Percentiles rank a stretch among this genome's conserved stretches.
Conservation (phyloP, 2,329 filamentous ascomycete genomes). For the Metarhizium sp. region DNA sequence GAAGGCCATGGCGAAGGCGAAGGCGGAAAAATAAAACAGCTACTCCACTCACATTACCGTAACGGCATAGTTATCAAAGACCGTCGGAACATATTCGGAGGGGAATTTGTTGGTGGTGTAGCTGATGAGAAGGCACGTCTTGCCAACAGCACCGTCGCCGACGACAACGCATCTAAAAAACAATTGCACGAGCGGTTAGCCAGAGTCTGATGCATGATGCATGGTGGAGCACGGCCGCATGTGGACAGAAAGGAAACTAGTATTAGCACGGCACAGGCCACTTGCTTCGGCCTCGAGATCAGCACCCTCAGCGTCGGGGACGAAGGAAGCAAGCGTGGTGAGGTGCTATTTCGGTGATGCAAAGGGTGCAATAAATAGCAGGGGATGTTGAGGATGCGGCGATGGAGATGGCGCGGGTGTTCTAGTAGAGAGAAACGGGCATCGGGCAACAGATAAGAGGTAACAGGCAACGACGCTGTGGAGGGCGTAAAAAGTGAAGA, state of each 20-base stretch:
- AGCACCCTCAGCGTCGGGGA: background rate
- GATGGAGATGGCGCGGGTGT: background rate
- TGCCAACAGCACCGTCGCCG: constrained; percentile 97
- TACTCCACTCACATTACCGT: constrained; percentile 83
- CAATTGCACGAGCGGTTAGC: constrained; percentile 11
- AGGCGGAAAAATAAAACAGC: constrained; percentile 2
- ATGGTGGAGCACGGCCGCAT: background rate
- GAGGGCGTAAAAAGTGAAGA: background rate
- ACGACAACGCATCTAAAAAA: constrained; percentile 84
- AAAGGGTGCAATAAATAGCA: background rate
- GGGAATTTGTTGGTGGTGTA: constrained; percentile 99
- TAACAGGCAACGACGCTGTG: background rate
- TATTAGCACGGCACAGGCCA: background rate
- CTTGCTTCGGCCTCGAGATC: background rate
- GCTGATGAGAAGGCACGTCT: constrained; percentile 97
- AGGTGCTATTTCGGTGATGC: background rate
- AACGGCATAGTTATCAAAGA: constrained; percentile 99
- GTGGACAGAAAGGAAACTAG: background rate
- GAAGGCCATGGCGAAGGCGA: constrained; percentile 1
- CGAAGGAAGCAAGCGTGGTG: background rate
- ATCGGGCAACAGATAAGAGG: background rate
- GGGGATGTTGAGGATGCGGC: background rate
- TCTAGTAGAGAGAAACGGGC: background rate
- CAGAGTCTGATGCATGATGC: background rate
- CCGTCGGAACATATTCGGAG: constrained; percentile 98